Evolutionary conservation across 192 early-diverging fungal genomes (phyloP).

Genomic region (Backusella liffmaniae): DNA sequence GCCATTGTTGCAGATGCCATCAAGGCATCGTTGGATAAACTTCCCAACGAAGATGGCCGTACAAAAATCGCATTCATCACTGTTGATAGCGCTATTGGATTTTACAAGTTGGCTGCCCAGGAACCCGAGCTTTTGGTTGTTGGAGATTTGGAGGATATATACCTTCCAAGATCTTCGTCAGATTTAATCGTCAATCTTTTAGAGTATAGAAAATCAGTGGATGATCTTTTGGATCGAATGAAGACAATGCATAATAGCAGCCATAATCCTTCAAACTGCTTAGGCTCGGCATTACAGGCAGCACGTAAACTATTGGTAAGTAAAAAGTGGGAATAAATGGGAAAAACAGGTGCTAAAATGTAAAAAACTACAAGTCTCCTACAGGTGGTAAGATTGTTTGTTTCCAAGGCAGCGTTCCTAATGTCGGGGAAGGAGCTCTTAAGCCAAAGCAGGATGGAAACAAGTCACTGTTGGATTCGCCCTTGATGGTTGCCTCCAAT

Average conservation of each 20-base stretch:
- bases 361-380: conserved; percentile 44
- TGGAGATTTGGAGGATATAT: conserved; percentile 86
- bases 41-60: conserved; percentile 41
- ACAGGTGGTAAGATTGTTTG: conserved; percentile 85
- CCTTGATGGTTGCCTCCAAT: conserved; percentile 82
- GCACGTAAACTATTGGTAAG: conserved; percentile 70
- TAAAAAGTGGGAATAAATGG: neutral
- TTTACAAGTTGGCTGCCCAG: conserved; percentile 87
- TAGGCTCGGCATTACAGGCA: conserved; percentile 87
- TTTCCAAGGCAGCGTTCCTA: conserved; percentile 86
- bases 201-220: conserved; percentile 62
- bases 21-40: conserved; percentile 63
- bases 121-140: conserved; percentile 95
- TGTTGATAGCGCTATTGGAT: conserved; percentile 86
- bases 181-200: conserved; percentile 22
- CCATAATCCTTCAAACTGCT: conserved; percentile 67
- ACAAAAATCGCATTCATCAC: conserved; percentile 85
- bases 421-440: conserved; percentile 84
- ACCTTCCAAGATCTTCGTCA: conserved; percentile 63
- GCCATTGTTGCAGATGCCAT: conserved; percentile 65
- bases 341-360: neutral
- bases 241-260: conserved; percentile 81
- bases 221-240: conserved; percentile 78
- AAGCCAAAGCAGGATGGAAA: conserved; percentile 81
- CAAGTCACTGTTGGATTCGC: conserved; percentile 86